Evolutionary conservation across 192 early-diverging fungal genomes (phyloP), one percentile per base, ranked within the genome.

Genomic region (Pilobolus umbonatus): DNA sequence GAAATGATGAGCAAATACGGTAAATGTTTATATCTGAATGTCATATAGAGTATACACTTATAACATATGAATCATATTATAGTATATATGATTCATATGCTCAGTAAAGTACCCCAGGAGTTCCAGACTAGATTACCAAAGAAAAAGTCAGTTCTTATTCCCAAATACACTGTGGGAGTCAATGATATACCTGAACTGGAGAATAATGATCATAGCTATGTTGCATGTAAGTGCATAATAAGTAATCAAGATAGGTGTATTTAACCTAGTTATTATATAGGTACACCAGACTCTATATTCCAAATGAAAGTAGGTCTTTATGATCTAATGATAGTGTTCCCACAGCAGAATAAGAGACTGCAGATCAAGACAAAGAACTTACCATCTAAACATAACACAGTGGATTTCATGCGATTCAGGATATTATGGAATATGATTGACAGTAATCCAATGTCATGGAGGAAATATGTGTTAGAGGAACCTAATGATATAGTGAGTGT

Each of bases 241-340:
- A 50, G 22, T n/a, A 25, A 28, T n/a, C 24, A 14, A 24, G 8
- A 11, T 58, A 22, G 25, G 29, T n/a, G 8, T 43, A 15, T 35
- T 38, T 24, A 51, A 10, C 4, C n/a, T 49, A 35, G 12, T 26
- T 15, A 29, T 26, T 21, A 46, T 24, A 22, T 48, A 80, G 78
- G 78, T 28, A 81, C 79, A 28, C 71, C 76, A 11, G 79, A 81
- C 55, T 66, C 62, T 9, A 67, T 81, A 19, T 74, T 81, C 48
- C 32, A 74, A 21, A 59, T 61, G 14, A 81, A 81, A 55, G 58
- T 40, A 19, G 57, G 73, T 26, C 60, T 81, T 1, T 81, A 66
- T 52, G 79, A 81, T 55, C 40, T 81, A 8, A 24, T 76, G 19
- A 66, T 81, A 10, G 72, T 64, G 38, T 80, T 4, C 65, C 76